A percentile compares a stretch with the other conserved stretches of the same genome.
These are phyloP conservation scores for Echria macrotheca DNA, from an alignment of 495 filamentous ascomycete genomes.

Conservation along the genomic window DNA sequence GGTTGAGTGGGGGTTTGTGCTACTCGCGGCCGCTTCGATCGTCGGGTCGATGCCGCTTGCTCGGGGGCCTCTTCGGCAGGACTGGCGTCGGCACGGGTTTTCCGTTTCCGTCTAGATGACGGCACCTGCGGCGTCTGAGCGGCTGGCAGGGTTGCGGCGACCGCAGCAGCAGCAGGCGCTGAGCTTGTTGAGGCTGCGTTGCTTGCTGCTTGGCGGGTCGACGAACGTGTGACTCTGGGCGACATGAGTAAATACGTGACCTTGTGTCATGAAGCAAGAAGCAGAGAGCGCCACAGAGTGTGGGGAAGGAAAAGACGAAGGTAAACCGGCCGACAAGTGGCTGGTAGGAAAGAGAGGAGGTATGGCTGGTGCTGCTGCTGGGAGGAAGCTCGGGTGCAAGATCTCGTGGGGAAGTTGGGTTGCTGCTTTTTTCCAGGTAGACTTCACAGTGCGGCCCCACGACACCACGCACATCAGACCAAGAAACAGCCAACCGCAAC, in stretches of 20 bases:
- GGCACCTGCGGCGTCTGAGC: constrained; percentile 26
- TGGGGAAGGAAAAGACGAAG: background rate
- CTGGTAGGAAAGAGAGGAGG: background rate
- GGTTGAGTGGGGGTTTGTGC: constrained; percentile 26
- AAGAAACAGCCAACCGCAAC: no score
- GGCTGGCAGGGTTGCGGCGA: constrained; percentile 34
- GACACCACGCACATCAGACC: no score
- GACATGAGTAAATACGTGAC: constrained; percentile 62
- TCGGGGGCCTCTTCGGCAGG: constrained; percentile 26
- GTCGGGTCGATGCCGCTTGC: constrained; percentile 36
- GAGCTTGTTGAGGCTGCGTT: constrained; percentile 47
- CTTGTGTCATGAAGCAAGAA: constrained; percentile 13
- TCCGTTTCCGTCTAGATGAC: constrained; percentile 37
- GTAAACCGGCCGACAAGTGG: background rate
- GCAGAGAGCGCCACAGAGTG: background rate
- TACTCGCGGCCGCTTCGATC: constrained; percentile 48
- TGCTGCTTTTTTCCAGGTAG: background rate
- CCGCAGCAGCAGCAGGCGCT: constrained; percentile 26
- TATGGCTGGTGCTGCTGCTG: background rate
- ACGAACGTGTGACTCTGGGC: constrained; percentile 75
- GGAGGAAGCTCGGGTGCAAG: constrained; percentile 3
- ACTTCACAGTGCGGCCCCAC: background rate
- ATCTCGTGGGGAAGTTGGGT: constrained; percentile 5
- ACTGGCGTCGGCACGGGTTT: constrained; percentile 25
- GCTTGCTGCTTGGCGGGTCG: constrained; percentile 67